Conservation (phyloP, 106 monocot genomes). For the Gastrodia elata region DNA sequence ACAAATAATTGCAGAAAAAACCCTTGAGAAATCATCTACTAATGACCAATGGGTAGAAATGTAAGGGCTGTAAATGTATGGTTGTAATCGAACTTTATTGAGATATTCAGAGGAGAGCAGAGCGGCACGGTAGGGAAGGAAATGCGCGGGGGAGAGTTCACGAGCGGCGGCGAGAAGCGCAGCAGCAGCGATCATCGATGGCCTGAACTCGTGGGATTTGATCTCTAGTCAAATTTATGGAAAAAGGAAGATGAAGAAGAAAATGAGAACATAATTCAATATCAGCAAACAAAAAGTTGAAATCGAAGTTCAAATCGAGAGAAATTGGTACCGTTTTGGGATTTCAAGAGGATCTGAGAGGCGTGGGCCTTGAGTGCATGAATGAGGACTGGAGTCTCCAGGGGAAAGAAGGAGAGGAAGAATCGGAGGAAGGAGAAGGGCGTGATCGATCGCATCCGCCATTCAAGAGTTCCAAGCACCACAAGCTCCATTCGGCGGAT, state of each 20-base stretch:
- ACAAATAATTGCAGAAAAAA: not conserved
- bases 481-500: slow-evolving; percentile 76
- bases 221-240: slow-evolving; percentile 21
- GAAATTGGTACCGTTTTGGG: slow-evolving; percentile 43
- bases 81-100: slow-evolving; percentile 28
- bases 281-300: not conserved
- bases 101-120: slow-evolving; percentile 40
- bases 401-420: slow-evolving; percentile 55
- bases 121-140: slow-evolving; percentile 37
- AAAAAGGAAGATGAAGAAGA: not conserved
- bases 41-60: not conserved
- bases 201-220: slow-evolving; percentile 63
- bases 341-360: slow-evolving; percentile 36
- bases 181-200: slow-evolving; percentile 64
- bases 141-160: slow-evolving; percentile 48
- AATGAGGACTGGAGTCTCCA: slow-evolving; percentile 25
- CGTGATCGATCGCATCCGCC: slow-evolving; percentile 96
- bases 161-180: slow-evolving; percentile 65
- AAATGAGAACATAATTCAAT: not conserved
- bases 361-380: slow-evolving; percentile 51
- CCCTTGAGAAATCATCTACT: not conserved
- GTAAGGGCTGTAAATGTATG: not conserved
- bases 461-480: slow-evolving; percentile 59
- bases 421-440: slow-evolving; percentile 83
- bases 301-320: not conserved